Evolutionary conservation across 2,329 filamentous ascomycete genomes (phyloP).

Genomic region (Xylaria sp.): DNA sequence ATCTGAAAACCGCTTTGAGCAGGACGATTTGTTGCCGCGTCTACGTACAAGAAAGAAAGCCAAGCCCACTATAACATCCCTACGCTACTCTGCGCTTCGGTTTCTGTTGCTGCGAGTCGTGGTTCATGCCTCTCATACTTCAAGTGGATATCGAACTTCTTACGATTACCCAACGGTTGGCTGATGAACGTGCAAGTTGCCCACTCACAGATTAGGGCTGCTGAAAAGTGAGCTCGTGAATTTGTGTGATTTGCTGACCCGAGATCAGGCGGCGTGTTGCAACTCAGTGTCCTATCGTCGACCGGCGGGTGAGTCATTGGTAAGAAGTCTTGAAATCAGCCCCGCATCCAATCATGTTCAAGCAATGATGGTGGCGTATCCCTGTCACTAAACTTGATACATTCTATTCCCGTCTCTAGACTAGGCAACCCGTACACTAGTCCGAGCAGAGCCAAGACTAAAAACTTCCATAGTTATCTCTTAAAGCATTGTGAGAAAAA

Average conservation of each 20-base stretch:
- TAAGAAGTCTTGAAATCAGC: slow-evolving; percentile 24
- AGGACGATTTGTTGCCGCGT: slow-evolving; percentile 32
- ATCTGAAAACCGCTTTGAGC: slow-evolving; percentile 46
- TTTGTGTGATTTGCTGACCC: slow-evolving; percentile 37
- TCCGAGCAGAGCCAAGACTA: slow-evolving; percentile 23
- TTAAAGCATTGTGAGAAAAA: slow-evolving; percentile 6
- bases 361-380: slow-evolving; percentile 12
- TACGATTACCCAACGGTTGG: slow-evolving; percentile 21
- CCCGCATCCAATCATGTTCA: slow-evolving; percentile 24
- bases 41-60: slow-evolving; percentile 10
- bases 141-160: slow-evolving; percentile 25
- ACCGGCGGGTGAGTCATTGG: slow-evolving; percentile 36
- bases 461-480: slow-evolving; percentile 14
- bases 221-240: slow-evolving; percentile 19
- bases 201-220: slow-evolving; percentile 17
- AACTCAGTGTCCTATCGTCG: slow-evolving; percentile 26
- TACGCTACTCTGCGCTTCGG: slow-evolving; percentile 11
- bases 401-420: slow-evolving; percentile 19
- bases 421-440: slow-evolving; percentile 25
- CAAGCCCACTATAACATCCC: slow-evolving; percentile 18
- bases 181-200: slow-evolving; percentile 33
- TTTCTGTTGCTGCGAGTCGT: slow-evolving; percentile 15
- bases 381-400: slow-evolving; percentile 23
- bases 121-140: slow-evolving; percentile 24
- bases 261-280: slow-evolving; percentile 31